Conservation (phyloP, 2,329 filamentous ascomycete species). For the Trichoderma simmonsii region DNA sequence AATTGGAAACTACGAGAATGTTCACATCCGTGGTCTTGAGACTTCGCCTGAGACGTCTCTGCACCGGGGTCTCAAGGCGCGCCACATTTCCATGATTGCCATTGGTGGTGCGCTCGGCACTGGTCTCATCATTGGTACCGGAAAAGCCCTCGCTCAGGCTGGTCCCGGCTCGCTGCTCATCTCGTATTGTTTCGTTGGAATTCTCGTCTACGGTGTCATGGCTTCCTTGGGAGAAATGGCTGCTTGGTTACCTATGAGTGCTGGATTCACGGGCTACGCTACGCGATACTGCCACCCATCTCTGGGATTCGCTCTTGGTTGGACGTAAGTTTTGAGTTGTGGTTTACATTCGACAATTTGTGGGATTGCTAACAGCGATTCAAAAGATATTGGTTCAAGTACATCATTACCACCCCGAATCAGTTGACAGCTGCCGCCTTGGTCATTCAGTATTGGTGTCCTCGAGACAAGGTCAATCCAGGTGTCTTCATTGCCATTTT, state of each 20-base stretch:
- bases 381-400: conserved; percentile 65
- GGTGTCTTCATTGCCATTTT: conserved; percentile 77
- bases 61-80: conserved; percentile 52
- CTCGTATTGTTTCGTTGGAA: conserved; percentile 65
- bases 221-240: conserved; percentile 81
- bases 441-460: conserved; percentile 75
- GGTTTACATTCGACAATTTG: not conserved
- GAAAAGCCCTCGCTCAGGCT: conserved; percentile 50
- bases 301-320: conserved; percentile 75
- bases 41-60: conserved; percentile 47
- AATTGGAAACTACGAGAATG: conserved; percentile 20
- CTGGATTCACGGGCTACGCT: conserved; percentile 80
- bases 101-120: conserved; percentile 74
- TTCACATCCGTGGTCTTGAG: conserved; percentile 48
- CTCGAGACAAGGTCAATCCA: conserved; percentile 63
- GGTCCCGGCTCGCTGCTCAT: conserved; percentile 67
- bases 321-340: conserved; percentile 49
- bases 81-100: conserved; percentile 60
- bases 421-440: conserved; percentile 78
- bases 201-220: conserved; percentile 79
- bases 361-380: not conserved
- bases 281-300: conserved; percentile 76
- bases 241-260: conserved; percentile 72
- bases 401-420: conserved; percentile 82
- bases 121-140: conserved; percentile 69